Evolutionary conservation across 495 filamentous ascomycete species (phyloP).

Genomic region (Penicillium ochrochloron): DNA sequence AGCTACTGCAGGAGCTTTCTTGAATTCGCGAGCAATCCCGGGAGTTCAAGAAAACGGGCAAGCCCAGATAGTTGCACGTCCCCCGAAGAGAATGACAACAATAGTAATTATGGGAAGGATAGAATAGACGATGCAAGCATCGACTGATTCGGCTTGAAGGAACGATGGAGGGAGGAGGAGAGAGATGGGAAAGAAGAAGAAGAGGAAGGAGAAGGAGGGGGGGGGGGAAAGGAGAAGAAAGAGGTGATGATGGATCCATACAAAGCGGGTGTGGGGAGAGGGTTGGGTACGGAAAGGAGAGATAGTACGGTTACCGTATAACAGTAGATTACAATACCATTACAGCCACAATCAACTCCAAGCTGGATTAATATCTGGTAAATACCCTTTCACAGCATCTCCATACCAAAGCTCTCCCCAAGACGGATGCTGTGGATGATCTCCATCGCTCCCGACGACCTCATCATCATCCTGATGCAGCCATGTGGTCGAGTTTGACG

Average conservation of each 20-base stretch:
- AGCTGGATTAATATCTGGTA: background rate
- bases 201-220: slow-evolving; percentile 20
- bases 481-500: background rate
- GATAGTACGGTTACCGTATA: slow-evolving; percentile 7
- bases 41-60: slow-evolving; percentile 20
- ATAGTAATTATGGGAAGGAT: slow-evolving; percentile 27
- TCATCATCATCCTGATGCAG: slow-evolving; percentile 25
- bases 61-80: slow-evolving; percentile 29
- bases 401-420: slow-evolving; percentile 7
- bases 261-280: slow-evolving; percentile 39
- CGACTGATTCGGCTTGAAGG: slow-evolving; percentile 43
- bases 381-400: slow-evolving; percentile 7
- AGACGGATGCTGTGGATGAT: slow-evolving; percentile 33
- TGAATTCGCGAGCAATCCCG: slow-evolving; percentile 14
- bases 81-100: slow-evolving; percentile 49
- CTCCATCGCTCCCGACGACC: slow-evolving; percentile 29
- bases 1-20: slow-evolving; percentile 20
- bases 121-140: slow-evolving; percentile 37
- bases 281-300: slow-evolving; percentile 18
- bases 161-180: slow-evolving; percentile 37
- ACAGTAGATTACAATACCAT: background rate
- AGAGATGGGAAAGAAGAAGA: slow-evolving; percentile 28
- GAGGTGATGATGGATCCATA: slow-evolving; percentile 42
- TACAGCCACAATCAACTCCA: background rate
- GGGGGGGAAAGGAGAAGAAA: slow-evolving; percentile 30